Conservation (phyloP, 2,329 filamentous ascomycete species). For the Diplocarpon mali region DNA sequence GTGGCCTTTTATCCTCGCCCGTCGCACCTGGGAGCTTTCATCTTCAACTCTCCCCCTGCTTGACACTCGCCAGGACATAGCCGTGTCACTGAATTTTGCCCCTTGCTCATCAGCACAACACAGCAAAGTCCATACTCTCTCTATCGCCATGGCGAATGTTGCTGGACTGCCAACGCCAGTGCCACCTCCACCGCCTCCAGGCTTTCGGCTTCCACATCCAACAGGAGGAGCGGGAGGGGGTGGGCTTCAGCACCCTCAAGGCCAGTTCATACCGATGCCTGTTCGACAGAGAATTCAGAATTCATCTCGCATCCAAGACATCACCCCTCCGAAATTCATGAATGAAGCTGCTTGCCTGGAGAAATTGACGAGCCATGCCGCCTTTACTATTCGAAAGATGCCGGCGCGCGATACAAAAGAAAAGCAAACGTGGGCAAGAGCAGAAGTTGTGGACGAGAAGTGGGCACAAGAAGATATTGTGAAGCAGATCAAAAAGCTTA, state of each 20-base stretch:
- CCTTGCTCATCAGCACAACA: too few species aligned
- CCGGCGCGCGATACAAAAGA: conserved; percentile 13
- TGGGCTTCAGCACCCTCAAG: neutral
- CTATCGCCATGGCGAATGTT: too few species aligned
- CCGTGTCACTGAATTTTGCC: too few species aligned
- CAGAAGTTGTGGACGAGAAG: conserved; percentile 18
- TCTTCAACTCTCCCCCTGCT: too few species aligned
- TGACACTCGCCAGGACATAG: too few species aligned
- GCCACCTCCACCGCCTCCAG: too few species aligned
- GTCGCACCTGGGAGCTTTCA: too few species aligned
- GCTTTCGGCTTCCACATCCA: too few species aligned
- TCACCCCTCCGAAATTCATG: conserved; percentile 13
- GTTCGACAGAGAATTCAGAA: conserved; percentile 8
- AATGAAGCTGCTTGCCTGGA: conserved; percentile 19
- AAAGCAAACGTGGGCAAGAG: conserved; percentile 23
- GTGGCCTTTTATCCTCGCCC: too few species aligned
- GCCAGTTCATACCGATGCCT: conserved; percentile 5
- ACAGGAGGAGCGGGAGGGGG: too few species aligned
- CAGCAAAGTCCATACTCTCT: too few species aligned
- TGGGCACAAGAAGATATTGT: conserved; percentile 21
- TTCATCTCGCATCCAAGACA: conserved; percentile 17
- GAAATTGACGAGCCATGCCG: conserved; percentile 20
- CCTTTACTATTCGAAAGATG: conserved; percentile 20
- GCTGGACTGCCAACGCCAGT: too few species aligned
- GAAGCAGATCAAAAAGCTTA: conserved; percentile 21